Conservation (phyloP, 1,284 basidiomycete genomes). For the Athelia psychrophila region DNA sequence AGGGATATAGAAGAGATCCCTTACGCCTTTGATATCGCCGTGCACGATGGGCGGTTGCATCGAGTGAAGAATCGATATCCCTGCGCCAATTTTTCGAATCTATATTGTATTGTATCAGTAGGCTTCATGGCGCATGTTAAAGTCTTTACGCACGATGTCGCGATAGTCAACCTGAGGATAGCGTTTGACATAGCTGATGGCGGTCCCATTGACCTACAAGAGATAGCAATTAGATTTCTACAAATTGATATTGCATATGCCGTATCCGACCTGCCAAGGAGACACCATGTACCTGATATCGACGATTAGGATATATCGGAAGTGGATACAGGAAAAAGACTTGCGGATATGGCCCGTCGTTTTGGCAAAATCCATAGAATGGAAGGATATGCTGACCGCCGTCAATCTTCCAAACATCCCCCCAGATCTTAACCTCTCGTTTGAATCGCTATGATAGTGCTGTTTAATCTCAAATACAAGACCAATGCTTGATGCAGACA, state of each 20-base stretch:
- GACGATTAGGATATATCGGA: neutral
- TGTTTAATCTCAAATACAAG: neutral
- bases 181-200: constrained; percentile 40
- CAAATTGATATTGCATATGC: neutral
- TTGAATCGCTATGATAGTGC: constrained; percentile 40
- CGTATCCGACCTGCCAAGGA: constrained; percentile 39
- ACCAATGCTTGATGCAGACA: neutral
- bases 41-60: constrained; percentile 49
- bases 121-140: constrained; percentile 3
- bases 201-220: constrained; percentile 41
- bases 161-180: constrained; percentile 36
- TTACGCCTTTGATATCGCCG: constrained; percentile 51
- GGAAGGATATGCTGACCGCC: constrained; percentile 49
- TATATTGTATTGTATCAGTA: constrained; percentile 14
- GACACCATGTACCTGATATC: constrained; percentile 44
- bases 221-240: neutral
- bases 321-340: constrained; percentile 8
- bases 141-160: constrained; percentile 31
- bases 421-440: constrained; percentile 54
- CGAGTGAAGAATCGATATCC: constrained; percentile 45
- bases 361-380: constrained; percentile 52
- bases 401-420: constrained; percentile 49
- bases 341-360: constrained; percentile 52
- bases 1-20: constrained; percentile 13
- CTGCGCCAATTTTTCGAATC: constrained; percentile 44